Evolutionary conservation across 352 stramenopile species (phyloP), one percentile per base, ranked within the genome.

Genomic region (Globisporangium ultimum): DNA sequence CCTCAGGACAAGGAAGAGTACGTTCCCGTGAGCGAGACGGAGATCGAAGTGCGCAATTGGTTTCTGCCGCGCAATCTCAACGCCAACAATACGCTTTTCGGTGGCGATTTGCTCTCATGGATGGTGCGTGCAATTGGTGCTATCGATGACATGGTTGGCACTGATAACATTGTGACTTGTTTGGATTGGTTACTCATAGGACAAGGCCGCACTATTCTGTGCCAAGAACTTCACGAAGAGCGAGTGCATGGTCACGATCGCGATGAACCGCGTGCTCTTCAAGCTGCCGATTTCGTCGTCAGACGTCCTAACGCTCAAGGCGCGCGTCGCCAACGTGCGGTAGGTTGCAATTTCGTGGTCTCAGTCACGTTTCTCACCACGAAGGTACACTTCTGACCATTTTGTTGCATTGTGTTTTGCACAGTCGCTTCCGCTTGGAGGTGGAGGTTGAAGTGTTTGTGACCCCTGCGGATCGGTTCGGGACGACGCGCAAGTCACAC

Each of bases 391-490:
- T 17, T 21, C n/a, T 50, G 46, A 5, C 2, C 24, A n/a, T 6
- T 45, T 17, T 28, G 18, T 43, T 18, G 45, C 15, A 15, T 48
- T 42, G 42, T 48, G 13, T 48, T 63, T 15, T 59, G 38, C 46
- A 13, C 54, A 87, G 79, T n/a, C 77, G 71, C 36, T 65, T 87
- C 58, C 78, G 80, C 53, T 63, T 89, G 45, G 79, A 89, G 60
- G 75, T 89, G n/a, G 80, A 89, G 61, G 80, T 88, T 21, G 77
- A 89, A 53, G 77, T 89, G 51, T 88, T 88, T 50, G 74, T 89
- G 6, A 74, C 69, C 32, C 75, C 69, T 28, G 84, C 84, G 14
- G 71, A 71, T 48, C 80, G 70, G 7, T 64, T 60, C 17, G 67
- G 76, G 46, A 72, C 70, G 6, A 72, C 70, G 6, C 74, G 74